Base-by-base conservation (phyloP, 2,329 filamentous ascomycete species). In the Diplodia corticola region DNA sequence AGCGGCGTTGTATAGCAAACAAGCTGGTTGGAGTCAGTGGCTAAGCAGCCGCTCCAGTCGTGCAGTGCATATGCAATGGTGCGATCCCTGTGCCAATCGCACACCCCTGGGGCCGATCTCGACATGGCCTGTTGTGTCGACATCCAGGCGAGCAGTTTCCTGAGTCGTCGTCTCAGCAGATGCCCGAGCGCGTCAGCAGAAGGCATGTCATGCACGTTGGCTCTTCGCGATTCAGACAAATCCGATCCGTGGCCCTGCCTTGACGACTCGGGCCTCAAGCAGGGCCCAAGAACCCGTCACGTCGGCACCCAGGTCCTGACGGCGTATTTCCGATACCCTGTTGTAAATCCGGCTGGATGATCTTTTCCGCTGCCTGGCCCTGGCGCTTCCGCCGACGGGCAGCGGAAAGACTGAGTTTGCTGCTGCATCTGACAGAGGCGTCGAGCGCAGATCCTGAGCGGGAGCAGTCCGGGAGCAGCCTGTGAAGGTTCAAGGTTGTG, bases 1-100 rank as follows among this genome's bases (percentile, higher is more conserved):
- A 44, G 53, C n/a, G 17, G 10, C 5, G 17, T 17, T 40, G 12
- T 26, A 12, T 33, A 57, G 28, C 24, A 24, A 13, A 7, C 3
- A 26, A 9, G 37, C 12, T n/a, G 9, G 2, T 4, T 30, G 17
- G 55, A 60, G 55, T 60, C 55, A 48, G 55, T 40, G 30, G 10
- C 26, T 44, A 24, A 46, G 15, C 13, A 28, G 40, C 55, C 5
- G 17, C 6, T 48, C 28, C 37, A 59, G 22, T 59, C 55, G 55
- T 46, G 55, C 20, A 40, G 17, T 1, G 10, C 2, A 17, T 33
- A 3, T 10, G 30, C 30, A 28, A 37, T 26, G 1, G 35, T 40
- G 33, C 22, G n/a, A 57, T 61, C 57, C 57, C 44, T 61, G 57
- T 20, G 44, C 12, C 57, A 61, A 61, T 61, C 57, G 57, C 5